Evolutionary conservation across 768 basidiomycete genomes (phyloP).

Genomic region (Lyophyllum decastes): DNA sequence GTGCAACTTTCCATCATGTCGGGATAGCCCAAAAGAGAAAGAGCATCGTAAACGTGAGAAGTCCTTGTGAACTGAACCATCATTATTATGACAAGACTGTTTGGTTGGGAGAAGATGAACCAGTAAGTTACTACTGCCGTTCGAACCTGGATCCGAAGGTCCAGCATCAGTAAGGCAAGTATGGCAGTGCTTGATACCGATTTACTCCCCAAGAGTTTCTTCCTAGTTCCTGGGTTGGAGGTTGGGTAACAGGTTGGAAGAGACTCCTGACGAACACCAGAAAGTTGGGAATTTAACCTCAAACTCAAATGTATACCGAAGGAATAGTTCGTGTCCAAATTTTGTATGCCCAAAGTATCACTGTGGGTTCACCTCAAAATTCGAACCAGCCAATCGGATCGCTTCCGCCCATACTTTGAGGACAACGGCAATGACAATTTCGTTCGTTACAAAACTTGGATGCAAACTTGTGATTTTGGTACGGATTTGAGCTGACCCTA

Average conservation of each 20-base stretch:
- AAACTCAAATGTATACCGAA: no score
- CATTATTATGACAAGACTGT: slow-evolving; percentile 6
- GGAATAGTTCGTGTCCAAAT: no score
- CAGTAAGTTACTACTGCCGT: not conserved
- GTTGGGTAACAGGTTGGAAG: not conserved
- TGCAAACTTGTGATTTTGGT: no score
- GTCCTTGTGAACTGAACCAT: slow-evolving; percentile 10
- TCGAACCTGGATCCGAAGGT: slow-evolving; percentile 12
- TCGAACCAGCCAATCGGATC: no score
- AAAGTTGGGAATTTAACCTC: no score
- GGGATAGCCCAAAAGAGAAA: slow-evolving; percentile 25
- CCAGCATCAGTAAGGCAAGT: slow-evolving; percentile 2
- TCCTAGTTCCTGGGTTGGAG: not conserved
- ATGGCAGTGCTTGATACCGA: not conserved
- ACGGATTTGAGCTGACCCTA: no score
- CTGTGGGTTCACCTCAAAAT: no score
- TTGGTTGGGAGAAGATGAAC: not conserved
- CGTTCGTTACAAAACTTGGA: no score
- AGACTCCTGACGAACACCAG: no score
- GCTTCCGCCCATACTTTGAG: no score
- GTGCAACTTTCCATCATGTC: slow-evolving; percentile 22
- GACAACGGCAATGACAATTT: no score
- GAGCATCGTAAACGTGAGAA: slow-evolving; percentile 19
- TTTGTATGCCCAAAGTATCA: no score
- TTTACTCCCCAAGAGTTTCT: not conserved